These are phyloP conservation scores for Fusarium scirpi DNA, from an alignment of 2,329 filamentous ascomycete genomes.

Conservation along the genomic window DNA sequence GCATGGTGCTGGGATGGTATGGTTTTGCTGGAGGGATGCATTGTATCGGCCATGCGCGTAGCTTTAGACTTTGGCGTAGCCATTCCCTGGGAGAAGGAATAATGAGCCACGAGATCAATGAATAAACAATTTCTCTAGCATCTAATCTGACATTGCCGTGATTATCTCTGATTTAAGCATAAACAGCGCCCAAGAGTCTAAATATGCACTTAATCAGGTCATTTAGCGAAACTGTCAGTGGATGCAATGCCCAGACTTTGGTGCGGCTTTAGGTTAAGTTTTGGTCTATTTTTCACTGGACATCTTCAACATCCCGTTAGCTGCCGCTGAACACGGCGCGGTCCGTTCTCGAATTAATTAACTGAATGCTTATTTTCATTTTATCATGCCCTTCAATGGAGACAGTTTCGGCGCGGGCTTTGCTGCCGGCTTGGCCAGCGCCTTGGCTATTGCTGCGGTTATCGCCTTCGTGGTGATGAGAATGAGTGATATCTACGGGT, in stretches of 20 bases:
- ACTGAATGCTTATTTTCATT: not conserved
- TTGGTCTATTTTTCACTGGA: not conserved
- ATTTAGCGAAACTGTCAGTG: slow-evolving; percentile 11
- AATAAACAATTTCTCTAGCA: not conserved
- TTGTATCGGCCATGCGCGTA: slow-evolving; percentile 68
- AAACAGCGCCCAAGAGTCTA: not conserved
- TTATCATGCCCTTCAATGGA: slow-evolving; percentile 2
- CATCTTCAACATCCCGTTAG: slow-evolving; percentile 1
- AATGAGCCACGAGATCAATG: slow-evolving; percentile 12
- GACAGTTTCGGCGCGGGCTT: slow-evolving; percentile 49
- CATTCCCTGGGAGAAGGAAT: slow-evolving; percentile 52
- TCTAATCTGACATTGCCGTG: not conserved
- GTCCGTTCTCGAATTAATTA: not conserved
- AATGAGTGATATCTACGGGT: slow-evolving; percentile 57
- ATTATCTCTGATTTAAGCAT: not conserved
- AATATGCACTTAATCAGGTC: slow-evolving; percentile 22
- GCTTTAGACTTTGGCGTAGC: slow-evolving; percentile 64
- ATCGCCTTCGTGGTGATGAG: slow-evolving; percentile 40
- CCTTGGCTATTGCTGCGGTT: slow-evolving; percentile 31
- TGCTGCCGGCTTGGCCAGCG: slow-evolving; percentile 42
- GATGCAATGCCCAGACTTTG: not conserved
- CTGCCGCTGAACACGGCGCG: not conserved
- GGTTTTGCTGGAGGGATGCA: slow-evolving; percentile 71
- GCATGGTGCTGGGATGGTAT: slow-evolving; percentile 75
- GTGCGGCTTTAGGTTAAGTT: slow-evolving; percentile 1